Percentiles rank a stretch among this genome's conserved stretches.
Conservation (phyloP, 768 basidiomycete genomes). For the Pluteus cervinus region DNA sequence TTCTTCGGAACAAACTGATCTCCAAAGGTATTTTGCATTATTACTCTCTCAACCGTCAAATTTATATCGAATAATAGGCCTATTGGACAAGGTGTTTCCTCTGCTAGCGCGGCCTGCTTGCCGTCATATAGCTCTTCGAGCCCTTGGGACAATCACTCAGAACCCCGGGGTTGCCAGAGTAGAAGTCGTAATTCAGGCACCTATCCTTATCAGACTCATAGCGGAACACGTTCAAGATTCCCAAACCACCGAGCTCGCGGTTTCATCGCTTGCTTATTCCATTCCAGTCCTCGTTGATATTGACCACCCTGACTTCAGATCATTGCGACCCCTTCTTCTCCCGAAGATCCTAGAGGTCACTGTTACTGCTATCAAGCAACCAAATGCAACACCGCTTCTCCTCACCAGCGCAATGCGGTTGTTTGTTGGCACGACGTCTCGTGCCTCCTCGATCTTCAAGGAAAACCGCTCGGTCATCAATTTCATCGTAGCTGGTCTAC, state of each 20-base stretch:
- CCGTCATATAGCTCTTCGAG: conserved; percentile 47
- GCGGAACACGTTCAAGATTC: conserved; percentile 45
- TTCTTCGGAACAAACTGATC: too few relatives aligned
- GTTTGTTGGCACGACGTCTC: conserved; percentile 34
- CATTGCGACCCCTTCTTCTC: conserved; percentile 37
- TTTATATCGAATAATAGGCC: too few relatives aligned
- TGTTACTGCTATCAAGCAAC: conserved; percentile 36
- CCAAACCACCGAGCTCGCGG: conserved; percentile 42
- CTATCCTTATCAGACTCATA: conserved; percentile 37
- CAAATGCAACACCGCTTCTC: conserved; percentile 32
- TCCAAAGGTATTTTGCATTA: too few relatives aligned
- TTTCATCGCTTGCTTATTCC: conserved; percentile 48
- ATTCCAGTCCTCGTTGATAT: conserved; percentile 37
- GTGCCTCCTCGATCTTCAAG: conserved; percentile 39
- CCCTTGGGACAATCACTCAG: conserved; percentile 54
- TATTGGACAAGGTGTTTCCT: conserved; percentile 52
- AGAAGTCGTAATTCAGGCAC: conserved; percentile 43
- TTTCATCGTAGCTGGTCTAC: conserved; percentile 51
- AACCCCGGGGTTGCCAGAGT: conserved; percentile 44
- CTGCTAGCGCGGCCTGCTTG: conserved; percentile 41
- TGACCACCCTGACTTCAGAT: conserved; percentile 26
- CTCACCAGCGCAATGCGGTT: conserved; percentile 51
- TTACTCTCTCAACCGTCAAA: too few relatives aligned
- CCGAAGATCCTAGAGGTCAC: conserved; percentile 35
- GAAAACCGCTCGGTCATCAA: conserved; percentile 35